These are phyloP conservation scores for Chlamydomonas sphaeroides DNA, from an alignment of 139 green algal genomes.

Conservation along the genomic window DNA sequence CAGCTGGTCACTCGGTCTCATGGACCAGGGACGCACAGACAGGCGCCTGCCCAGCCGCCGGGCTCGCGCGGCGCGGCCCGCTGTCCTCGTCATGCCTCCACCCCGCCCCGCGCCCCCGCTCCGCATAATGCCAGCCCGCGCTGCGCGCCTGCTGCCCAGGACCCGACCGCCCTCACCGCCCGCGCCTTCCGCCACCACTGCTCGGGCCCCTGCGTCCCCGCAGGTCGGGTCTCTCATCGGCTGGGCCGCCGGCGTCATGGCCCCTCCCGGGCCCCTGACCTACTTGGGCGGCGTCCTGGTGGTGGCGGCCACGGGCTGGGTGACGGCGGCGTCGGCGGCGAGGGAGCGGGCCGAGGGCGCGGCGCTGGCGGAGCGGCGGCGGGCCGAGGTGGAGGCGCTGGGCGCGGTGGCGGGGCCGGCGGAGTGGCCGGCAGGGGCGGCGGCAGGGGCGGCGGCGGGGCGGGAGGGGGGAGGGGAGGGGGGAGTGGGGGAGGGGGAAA, in stretches of 20 bases:
- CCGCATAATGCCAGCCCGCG: conserved; percentile 84
- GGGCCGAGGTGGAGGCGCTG: background rate
- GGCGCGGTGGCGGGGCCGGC: background rate
- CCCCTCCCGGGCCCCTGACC: conserved; percentile 58
- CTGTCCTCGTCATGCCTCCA: too few species aligned
- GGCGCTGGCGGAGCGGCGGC: background rate
- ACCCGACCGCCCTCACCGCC: too few species aligned
- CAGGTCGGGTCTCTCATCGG: conserved; percentile 80
- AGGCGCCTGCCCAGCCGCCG: too few species aligned
- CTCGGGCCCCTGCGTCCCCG: too few species aligned
- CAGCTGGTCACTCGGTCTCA: too few species aligned
- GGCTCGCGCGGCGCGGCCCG: too few species aligned
- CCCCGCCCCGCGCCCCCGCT: conserved; percentile 19
- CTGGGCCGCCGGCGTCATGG: conserved; percentile 64
- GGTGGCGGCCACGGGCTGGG: conserved; percentile 58
- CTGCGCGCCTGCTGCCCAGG: too few species aligned
- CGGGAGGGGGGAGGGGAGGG: background rate
- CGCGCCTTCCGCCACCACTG: too few species aligned
- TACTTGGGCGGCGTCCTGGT: conserved; percentile 69
- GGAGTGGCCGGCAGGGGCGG: background rate
- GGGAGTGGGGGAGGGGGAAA: background rate
- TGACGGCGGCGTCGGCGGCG: conserved; percentile 44
- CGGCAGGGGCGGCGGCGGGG: background rate
- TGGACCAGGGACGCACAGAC: too few species aligned
- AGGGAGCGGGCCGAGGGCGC: background rate